Evolutionary conservation across 1,284 basidiomycete genomes (phyloP).

Genomic region (Neotropicomus parvogracilis): DNA sequence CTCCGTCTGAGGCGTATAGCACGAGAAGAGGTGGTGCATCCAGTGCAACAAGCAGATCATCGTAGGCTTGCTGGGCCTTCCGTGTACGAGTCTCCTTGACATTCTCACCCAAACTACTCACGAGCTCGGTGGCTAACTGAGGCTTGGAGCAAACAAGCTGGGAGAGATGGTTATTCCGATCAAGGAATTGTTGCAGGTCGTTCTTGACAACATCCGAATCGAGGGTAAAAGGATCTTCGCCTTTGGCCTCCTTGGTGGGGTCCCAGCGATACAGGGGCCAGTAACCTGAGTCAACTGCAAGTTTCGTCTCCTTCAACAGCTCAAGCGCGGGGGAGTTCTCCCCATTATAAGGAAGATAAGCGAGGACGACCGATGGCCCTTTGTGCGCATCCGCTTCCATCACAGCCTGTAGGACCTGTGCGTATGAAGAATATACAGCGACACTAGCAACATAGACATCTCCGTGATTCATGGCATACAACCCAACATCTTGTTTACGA

Average conservation of each 20-base stretch:
- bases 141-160: slow-evolving; percentile 84
- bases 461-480: slow-evolving; percentile 99
- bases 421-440: slow-evolving; percentile 94
- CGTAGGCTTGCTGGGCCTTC: slow-evolving; percentile 85
- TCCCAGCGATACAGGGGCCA: slow-evolving; percentile 99
- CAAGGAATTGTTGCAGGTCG: slow-evolving; percentile 93
- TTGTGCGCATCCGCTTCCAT: slow-evolving; percentile 89
- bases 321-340: slow-evolving; percentile 82
- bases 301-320: slow-evolving; percentile 93
- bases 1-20: slow-evolving; percentile 92
- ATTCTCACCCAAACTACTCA: slow-evolving; percentile 80
- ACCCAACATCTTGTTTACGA: slow-evolving; percentile 88
- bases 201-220: slow-evolving; percentile 95
- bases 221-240: slow-evolving; percentile 85
- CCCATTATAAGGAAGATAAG: slow-evolving; percentile 86
- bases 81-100: slow-evolving; percentile 82
- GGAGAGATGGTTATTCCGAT: slow-evolving; percentile 93
- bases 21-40: slow-evolving; percentile 90
- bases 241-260: slow-evolving; percentile 72
- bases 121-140: slow-evolving; percentile 79
- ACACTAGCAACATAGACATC: slow-evolving; percentile 95
- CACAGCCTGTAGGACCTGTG: slow-evolving; percentile 90
- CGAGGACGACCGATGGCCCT: slow-evolving; percentile 91
- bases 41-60: slow-evolving; percentile 78
- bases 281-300: slow-evolving; percentile 93